Conservation (phyloP, 305 asterid genomes). For the Plantago rigida region DNA sequence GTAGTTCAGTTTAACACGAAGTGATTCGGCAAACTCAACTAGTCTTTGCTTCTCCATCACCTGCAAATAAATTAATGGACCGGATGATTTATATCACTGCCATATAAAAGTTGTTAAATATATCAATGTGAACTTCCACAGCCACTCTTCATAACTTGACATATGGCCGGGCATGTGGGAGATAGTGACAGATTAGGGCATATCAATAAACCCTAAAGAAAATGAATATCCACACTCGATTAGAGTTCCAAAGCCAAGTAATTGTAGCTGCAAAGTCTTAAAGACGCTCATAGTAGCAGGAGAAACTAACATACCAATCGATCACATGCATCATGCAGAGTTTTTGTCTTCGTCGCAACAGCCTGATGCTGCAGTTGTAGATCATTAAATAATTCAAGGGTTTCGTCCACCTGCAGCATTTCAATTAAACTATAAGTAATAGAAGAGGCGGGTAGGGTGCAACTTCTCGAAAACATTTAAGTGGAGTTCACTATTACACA, state of each 20-base stretch:
- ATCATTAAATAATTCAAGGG: constrained; percentile 81
- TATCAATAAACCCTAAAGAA: constrained; percentile 3
- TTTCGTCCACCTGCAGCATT: constrained; percentile 77
- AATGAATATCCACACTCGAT: constrained; percentile 13
- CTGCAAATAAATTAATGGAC: constrained; percentile 47
- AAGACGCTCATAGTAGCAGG: not conserved
- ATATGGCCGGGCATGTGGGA: constrained; percentile 14
- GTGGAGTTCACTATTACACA: constrained; percentile 8
- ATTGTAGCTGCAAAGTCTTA: constrained; percentile 7
- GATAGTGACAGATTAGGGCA: constrained; percentile 6
- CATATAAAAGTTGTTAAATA: constrained; percentile 5
- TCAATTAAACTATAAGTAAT: constrained; percentile 21
- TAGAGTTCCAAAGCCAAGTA: constrained; percentile 18
- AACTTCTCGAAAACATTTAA: constrained; percentile 17
- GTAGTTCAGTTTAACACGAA: constrained; percentile 88
- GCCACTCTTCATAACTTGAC: constrained; percentile 6
- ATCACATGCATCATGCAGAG: constrained; percentile 96
- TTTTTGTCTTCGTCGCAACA: constrained; percentile 91
- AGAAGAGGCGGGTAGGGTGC: constrained; percentile 20
- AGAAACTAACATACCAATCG: constrained; percentile 56
- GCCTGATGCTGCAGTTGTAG: constrained; percentile 92
- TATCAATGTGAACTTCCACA: constrained; percentile 6
- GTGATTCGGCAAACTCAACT: constrained; percentile 91
- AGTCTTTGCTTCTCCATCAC: constrained; percentile 87
- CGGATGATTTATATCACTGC: constrained; percentile 17